Conservation (phyloP, 1,139 yeast genomes). For the Trichomonascaceae sp. region DNA sequence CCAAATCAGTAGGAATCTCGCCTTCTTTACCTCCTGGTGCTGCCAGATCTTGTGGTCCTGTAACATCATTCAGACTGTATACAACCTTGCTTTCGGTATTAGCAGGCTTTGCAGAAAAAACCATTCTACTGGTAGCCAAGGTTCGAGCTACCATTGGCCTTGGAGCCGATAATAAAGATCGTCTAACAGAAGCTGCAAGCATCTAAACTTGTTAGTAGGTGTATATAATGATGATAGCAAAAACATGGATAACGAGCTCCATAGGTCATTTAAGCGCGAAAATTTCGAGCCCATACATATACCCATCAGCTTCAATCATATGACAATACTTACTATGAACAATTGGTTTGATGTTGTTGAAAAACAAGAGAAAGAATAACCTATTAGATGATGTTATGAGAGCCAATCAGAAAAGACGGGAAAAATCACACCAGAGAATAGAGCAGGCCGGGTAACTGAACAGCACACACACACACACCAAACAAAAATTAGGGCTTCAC, state of each 20-base stretch:
- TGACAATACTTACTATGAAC: constrained; percentile 2
- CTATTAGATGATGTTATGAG: neutral
- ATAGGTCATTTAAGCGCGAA: neutral
- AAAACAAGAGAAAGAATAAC: neutral
- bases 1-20: constrained; percentile 84
- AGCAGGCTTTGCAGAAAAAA: constrained; percentile 5
- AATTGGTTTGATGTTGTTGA: neutral
- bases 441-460: neutral
- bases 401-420: constrained; percentile 7
- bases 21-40: constrained; percentile 87
- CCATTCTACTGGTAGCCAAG: constrained; percentile 4
- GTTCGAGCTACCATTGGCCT: constrained; percentile 7
- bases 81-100: constrained; percentile 9
- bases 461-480: neutral
- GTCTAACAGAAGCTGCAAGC: constrained; percentile 9
- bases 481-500: constrained; percentile 5
- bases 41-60: constrained; percentile 72
- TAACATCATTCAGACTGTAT: constrained; percentile 62
- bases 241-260: neutral
- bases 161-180: constrained; percentile 7
- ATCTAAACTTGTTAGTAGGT: neutral
- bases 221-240: neutral
- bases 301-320: neutral
- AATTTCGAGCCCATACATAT: neutral
- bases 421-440: constrained; percentile 4